Conservation (phyloP, 2,329 filamentous ascomycete genomes). For the Colletotrichum godetiae region DNA sequence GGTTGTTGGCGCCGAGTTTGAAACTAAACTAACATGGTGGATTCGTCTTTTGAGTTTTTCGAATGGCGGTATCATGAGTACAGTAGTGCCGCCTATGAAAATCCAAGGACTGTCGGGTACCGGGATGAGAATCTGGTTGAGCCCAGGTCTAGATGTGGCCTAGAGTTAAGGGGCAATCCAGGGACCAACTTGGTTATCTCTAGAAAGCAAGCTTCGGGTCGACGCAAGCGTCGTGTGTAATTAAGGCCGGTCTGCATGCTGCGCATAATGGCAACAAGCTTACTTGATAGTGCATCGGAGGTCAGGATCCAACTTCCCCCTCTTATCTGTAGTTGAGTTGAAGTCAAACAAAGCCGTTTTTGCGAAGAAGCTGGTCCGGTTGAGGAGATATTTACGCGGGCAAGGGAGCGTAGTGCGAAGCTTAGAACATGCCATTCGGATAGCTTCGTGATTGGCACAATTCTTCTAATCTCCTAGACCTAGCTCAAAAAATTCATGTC, state of each 20-base stretch:
- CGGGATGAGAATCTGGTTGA: not conserved
- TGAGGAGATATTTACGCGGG: too few relatives aligned
- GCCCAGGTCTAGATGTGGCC: not conserved
- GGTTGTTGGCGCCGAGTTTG: not conserved
- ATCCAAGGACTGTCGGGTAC: not conserved
- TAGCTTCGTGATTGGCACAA: not conserved
- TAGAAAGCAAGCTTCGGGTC: not conserved
- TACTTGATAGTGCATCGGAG: not conserved
- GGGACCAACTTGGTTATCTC: not conserved
- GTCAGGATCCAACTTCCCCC: not conserved
- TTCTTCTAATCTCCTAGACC: too few relatives aligned
- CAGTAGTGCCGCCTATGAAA: not conserved
- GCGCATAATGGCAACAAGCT: constrained; percentile 5
- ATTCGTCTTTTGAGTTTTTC: not conserved
- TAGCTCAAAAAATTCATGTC: not conserved
- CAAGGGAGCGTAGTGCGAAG: not conserved
- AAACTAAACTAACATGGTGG: too few relatives aligned
- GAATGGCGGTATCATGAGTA: not conserved
- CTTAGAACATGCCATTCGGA: not conserved
- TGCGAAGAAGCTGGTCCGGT: not conserved
- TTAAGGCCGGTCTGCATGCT: not conserved
- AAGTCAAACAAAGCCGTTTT: not conserved
- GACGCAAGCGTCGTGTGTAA: constrained; percentile 7
- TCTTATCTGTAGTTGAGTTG: not conserved
- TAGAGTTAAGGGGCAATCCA: not conserved